Evolutionary conservation across 1,284 basidiomycete genomes (phyloP).

Genomic region (Papiliotrema flavescens): DNA sequence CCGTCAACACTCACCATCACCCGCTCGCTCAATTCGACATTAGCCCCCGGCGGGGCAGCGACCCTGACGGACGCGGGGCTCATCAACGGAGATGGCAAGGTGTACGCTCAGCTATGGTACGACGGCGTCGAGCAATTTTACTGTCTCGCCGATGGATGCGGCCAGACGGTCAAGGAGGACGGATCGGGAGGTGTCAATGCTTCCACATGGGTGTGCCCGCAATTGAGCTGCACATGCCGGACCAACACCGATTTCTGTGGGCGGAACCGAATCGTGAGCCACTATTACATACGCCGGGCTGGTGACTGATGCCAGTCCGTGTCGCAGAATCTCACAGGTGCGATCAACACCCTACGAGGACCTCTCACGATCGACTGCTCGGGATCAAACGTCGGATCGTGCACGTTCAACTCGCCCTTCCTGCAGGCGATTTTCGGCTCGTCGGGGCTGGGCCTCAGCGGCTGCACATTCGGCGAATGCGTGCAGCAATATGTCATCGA

Average conservation of each 20-base stretch:
- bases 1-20: slow-evolving; percentile 68
- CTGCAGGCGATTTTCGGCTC: slow-evolving; percentile 68
- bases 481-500: slow-evolving; percentile 73
- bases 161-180: slow-evolving; percentile 53
- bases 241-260: slow-evolving; percentile 71
- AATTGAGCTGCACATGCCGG: slow-evolving; percentile 69
- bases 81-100: slow-evolving; percentile 56
- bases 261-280: slow-evolving; percentile 35
- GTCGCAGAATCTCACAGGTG: slow-evolving; percentile 53
- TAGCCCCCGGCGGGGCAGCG: slow-evolving; percentile 56
- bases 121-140: slow-evolving; percentile 75
- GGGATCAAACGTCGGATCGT: slow-evolving; percentile 54
- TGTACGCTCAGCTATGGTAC: slow-evolving; percentile 75
- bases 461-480: slow-evolving; percentile 81
- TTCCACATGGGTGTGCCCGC: slow-evolving; percentile 63
- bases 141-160: slow-evolving; percentile 67
- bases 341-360: slow-evolving; percentile 51
- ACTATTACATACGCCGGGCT: too few species aligned
- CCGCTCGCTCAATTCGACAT: slow-evolving; percentile 63
- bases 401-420: slow-evolving; percentile 69
- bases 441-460: slow-evolving; percentile 63
- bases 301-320: slow-evolving; percentile 6
- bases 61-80: slow-evolving; percentile 17
- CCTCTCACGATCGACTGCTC: slow-evolving; percentile 61
- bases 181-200: slow-evolving; percentile 34